Conservation (phyloP, 306 rosid species). For the Senna tora region DNA sequence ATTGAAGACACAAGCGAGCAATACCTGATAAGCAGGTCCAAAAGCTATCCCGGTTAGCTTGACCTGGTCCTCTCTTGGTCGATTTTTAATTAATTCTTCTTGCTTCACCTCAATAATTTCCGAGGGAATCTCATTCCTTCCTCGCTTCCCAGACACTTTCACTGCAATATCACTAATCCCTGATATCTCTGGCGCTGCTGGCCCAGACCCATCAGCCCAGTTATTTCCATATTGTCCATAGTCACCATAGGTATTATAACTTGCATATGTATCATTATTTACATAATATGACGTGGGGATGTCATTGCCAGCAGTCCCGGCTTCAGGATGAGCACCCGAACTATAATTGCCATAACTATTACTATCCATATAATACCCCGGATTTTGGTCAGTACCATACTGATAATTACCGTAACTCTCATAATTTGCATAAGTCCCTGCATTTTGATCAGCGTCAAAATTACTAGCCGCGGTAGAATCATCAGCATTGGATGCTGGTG, state of each 20-base stretch:
- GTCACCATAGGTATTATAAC: constrained; percentile 47
- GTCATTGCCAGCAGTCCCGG: constrained; percentile 41
- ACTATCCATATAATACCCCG: constrained; percentile 29
- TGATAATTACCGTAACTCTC: constrained; percentile 39
- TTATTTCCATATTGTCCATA: constrained; percentile 51
- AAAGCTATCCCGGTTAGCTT: constrained; percentile 87
- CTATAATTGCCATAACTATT: constrained; percentile 50
- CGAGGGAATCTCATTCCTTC: constrained; percentile 70
- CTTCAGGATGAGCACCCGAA: constrained; percentile 48
- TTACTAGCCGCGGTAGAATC: constrained; percentile 22
- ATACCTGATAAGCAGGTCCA: constrained; percentile 93
- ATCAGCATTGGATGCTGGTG: constrained; percentile 32
- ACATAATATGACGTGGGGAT: constrained; percentile 39
- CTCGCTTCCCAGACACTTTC: constrained; percentile 64
- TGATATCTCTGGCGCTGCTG: constrained; percentile 36
- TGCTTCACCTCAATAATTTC: constrained; percentile 91
- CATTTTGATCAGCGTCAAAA: constrained; percentile 40
- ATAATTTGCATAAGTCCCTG: constrained; percentile 37
- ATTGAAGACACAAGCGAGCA: constrained; percentile 15
- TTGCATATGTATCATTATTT: constrained; percentile 43
- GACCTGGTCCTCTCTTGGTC: constrained; percentile 89
- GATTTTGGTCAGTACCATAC: constrained; percentile 49
- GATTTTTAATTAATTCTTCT: constrained; percentile 88
- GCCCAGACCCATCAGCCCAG: constrained; percentile 47
- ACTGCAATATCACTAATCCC: constrained; percentile 37